phyloP scores from a whole-genome alignment of 2,329 filamentous ascomycete genomes.

The Emmonsiellopsis sp. region DNA sequence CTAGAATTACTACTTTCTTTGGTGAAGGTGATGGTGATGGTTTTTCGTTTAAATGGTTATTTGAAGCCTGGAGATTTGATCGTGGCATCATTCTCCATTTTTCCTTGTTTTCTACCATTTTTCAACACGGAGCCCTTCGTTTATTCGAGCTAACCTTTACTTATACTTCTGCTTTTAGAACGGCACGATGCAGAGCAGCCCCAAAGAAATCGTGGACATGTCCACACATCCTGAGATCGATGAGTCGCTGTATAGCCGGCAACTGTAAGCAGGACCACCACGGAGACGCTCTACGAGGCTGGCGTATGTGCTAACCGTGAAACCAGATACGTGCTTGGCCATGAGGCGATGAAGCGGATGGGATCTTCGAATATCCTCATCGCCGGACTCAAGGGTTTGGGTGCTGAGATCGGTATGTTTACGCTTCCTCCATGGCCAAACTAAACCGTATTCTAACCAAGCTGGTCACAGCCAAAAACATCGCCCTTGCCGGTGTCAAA shows the following conservation, averaged over 20 bases:
- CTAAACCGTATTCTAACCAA: background rate
- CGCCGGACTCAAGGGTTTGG: constrained; percentile 83
- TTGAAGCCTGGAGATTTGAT: too few species aligned
- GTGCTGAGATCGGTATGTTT: constrained; percentile 68
- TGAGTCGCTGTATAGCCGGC: constrained; percentile 57
- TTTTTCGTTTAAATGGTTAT: too few species aligned
- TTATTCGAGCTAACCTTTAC: too few species aligned
- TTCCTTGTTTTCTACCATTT: too few species aligned
- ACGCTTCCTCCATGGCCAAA: background rate
- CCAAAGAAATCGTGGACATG: constrained; percentile 48
- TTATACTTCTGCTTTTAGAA: constrained; percentile 26
- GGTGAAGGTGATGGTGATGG: too few species aligned
- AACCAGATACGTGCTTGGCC: constrained; percentile 56
- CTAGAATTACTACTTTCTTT: too few species aligned
- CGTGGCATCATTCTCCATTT: too few species aligned
- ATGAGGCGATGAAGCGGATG: constrained; percentile 97
- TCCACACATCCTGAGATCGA: constrained; percentile 58
- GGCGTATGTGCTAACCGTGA: background rate
- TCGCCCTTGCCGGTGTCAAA: constrained; percentile 95
- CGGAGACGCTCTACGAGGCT: background rate
- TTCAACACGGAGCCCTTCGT: too few species aligned
- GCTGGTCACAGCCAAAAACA: constrained; percentile 71
- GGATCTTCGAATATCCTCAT: constrained; percentile 88
- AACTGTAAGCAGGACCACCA: constrained; percentile 37
- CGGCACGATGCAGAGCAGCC: constrained; percentile 54